These are phyloP conservation scores for Brassica carinata DNA, from an alignment of 345 rosid species.

Conservation along the genomic window DNA sequence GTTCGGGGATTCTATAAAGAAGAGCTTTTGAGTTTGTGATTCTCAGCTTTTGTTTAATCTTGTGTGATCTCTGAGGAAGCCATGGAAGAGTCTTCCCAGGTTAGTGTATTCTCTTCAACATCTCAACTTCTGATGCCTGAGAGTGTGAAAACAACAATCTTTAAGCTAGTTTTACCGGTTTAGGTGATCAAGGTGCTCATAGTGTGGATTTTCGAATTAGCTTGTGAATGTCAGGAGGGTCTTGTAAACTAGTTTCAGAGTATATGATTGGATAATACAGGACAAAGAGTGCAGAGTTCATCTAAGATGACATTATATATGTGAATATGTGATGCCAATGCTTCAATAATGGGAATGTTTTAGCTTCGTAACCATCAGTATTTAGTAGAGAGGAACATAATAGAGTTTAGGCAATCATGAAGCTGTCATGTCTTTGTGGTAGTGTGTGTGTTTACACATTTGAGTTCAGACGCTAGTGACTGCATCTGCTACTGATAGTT, in stretches of 20 bases:
- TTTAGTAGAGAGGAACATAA: not conserved
- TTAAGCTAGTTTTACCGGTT: not conserved
- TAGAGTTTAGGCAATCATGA: not conserved
- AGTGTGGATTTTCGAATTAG: not conserved
- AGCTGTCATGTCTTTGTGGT: conserved; percentile 2
- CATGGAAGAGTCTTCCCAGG: conserved; percentile 44
- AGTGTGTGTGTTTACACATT: not conserved
- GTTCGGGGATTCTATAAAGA: conserved; percentile 12
- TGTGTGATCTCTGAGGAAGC: conserved; percentile 25
- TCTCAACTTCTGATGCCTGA: not conserved
- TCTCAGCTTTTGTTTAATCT: conserved; percentile 16
- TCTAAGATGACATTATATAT: not conserved
- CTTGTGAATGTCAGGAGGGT: conserved; percentile 1
- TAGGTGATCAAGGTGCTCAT: not conserved
- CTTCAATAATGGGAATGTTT: not conserved
- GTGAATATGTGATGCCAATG: conserved; percentile 7
- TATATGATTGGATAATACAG: not conserved
- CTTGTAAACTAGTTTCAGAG: conserved; percentile 17
- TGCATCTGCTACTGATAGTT: not conserved
- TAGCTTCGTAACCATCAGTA: not conserved
- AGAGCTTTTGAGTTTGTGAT: conserved; percentile 10
- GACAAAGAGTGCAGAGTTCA: not conserved
- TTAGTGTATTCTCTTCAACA: conserved; percentile 15
- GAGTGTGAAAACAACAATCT: not conserved
- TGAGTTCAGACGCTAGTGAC: conserved; percentile 1